Conservation (phyloP, 345 rosid genomes). For the Psidium friedrichsthalianum region DNA sequence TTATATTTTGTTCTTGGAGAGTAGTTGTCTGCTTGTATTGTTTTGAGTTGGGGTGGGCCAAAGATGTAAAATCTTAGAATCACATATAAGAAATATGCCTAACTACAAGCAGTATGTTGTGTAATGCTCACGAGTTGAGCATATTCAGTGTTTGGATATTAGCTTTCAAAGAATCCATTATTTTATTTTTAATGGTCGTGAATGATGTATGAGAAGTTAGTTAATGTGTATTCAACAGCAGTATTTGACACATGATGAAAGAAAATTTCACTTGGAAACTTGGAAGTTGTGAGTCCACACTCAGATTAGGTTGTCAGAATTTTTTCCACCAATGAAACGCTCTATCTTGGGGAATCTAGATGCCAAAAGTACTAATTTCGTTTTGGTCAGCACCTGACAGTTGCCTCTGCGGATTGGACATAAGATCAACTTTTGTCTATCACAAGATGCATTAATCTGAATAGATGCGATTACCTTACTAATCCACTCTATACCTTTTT, state of each 20-base stretch:
- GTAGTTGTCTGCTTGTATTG: neutral
- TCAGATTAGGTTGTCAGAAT: neutral
- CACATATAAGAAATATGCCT: neutral
- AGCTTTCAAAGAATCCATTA: neutral
- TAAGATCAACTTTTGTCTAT: neutral
- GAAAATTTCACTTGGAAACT: neutral
- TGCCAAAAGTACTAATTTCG: neutral
- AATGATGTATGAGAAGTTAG: neutral
- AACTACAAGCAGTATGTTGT: neutral
- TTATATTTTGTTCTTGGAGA: neutral
- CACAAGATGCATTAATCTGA: neutral
- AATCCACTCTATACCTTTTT: neutral
- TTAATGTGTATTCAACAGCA: neutral
- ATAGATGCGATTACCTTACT: neutral
- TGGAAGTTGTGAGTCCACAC: neutral
- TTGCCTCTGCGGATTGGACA: neutral
- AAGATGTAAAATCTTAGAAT: neutral
- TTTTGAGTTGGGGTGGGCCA: neutral
- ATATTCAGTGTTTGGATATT: neutral
- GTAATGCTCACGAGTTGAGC: neutral
- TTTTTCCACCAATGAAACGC: neutral
- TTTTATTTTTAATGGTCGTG: neutral
- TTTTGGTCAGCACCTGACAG: neutral
- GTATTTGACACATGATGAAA: neutral
- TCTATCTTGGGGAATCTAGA: neutral